Conservation (phyloP, 129 eudicot species). For the Solidago caesia region DNA sequence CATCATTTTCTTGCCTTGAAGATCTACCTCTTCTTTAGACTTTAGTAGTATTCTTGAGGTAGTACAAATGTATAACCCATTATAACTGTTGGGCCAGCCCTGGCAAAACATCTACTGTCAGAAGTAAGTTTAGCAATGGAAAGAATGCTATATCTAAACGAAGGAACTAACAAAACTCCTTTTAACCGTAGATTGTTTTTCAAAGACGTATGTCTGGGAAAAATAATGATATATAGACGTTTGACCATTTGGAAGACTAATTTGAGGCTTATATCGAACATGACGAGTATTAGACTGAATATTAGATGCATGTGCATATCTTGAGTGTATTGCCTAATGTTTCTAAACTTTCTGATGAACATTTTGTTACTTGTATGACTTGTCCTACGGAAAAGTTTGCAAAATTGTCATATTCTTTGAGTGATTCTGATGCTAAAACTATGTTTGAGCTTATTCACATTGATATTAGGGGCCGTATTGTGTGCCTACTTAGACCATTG, state of each 20-base stretch:
- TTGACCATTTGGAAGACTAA: background rate
- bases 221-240: background rate
- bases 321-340: background rate
- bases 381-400: background rate
- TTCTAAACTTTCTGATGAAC: background rate
- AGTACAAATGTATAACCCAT: too few species aligned
- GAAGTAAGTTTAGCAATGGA: too few species aligned
- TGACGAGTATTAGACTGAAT: too few species aligned
- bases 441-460: too few species aligned
- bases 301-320: too few species aligned
- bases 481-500: background rate
- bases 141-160: too few species aligned
- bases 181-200: background rate
- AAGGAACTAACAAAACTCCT: background rate
- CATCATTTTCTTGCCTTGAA: background rate
- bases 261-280: background rate
- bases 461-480: background rate
- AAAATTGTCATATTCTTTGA: background rate
- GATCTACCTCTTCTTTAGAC: background rate
- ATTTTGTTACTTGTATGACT: background rate
- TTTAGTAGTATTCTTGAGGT: background rate
- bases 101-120: background rate
- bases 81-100: too few species aligned
- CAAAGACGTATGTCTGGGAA: too few species aligned
- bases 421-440: background rate